Conservation (phyloP, 768 basidiomycete species). For the Neoboletus magnificus region DNA sequence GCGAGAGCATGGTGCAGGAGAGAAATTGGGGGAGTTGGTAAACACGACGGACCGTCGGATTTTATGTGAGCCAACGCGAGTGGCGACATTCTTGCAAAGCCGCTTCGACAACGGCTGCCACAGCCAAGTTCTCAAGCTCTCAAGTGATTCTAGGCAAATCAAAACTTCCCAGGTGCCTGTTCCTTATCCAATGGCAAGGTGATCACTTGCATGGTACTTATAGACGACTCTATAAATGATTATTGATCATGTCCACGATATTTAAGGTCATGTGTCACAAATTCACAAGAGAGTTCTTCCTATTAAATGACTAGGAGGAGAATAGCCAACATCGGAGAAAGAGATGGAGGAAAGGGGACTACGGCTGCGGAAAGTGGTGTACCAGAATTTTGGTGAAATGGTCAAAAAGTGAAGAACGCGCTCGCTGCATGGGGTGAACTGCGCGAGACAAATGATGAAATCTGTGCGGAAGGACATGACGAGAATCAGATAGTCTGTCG, state of each 20-base stretch:
- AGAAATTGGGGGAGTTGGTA: neutral
- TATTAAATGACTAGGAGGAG: slow-evolving; percentile 20
- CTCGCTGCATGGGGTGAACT: slow-evolving; percentile 15
- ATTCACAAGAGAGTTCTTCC: slow-evolving; percentile 24
- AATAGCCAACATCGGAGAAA: slow-evolving; percentile 16
- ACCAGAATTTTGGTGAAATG: slow-evolving; percentile 10
- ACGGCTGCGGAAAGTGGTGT: slow-evolving; percentile 15
- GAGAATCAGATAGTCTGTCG: slow-evolving; percentile 36
- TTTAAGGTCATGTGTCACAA: slow-evolving; percentile 15
- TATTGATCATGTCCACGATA: slow-evolving; percentile 14
- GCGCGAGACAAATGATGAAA: slow-evolving; percentile 27
- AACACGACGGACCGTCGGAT: neutral
- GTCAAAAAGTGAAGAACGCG: slow-evolving; percentile 11
- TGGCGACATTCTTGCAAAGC: slow-evolving; percentile 22
- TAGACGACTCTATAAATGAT: slow-evolving; percentile 11
- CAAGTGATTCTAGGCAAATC: no score
- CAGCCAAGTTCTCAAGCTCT: neutral
- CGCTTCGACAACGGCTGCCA: neutral
- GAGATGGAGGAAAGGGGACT: slow-evolving; percentile 9
- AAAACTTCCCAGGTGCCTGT: neutral
- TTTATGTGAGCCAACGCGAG: neutral
- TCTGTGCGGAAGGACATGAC: slow-evolving; percentile 22
- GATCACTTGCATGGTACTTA: neutral
- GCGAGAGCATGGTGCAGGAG: slow-evolving; percentile 26
- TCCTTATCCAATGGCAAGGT: neutral